Evolutionary conservation across 768 basidiomycete species (phyloP), one percentile per base, ranked within the genome.

Genomic region (Suillus variegatus): DNA sequence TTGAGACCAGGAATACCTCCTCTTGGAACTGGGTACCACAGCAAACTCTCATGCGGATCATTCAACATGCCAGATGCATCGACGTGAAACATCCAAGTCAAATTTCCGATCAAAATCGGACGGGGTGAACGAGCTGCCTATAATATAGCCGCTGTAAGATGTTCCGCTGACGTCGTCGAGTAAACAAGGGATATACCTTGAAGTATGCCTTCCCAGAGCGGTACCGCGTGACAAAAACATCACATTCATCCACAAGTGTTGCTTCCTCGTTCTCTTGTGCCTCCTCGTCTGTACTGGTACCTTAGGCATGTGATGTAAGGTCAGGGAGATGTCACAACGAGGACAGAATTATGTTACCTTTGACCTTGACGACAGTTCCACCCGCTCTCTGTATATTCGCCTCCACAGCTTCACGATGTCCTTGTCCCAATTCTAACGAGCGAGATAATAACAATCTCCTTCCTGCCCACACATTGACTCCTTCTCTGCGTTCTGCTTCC

Each of bases 41-140:
- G 78, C 1, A 97, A 81, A 54, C 93, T 90, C 64, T 91, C 87
- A 41, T 87, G 81, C 0, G 95, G 92, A 6, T 85, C 78, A 10
- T 86, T 80, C 5, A 92, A 71, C 0, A 83, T 76, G 3, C 89
- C 88, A 1, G 83, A 84, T 0, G 86, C 82, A 66, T 93, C 84
- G 7, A 93, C 89, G 72, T 90, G 87, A 74, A 93, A 93, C 14
- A 97, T 71, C 95, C 95, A 97, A 1, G 86, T 81, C 3, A 96
- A 80, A 0, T 89, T 93, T 0, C 91, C 95, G 22, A 98, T 86
- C 6, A 76, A 63, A 60, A 76, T 63, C 18, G 49, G 62, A 32
- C 62, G 66, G 38, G 74, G 70, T 16, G 68, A 65, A 8, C 69
- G 76, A 16, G 86, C 82, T 18, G 94, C 93, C 91, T 95, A 72